These are phyloP conservation scores for Penicillium brasilianum DNA, from an alignment of 2,329 filamentous ascomycete genomes.

Conservation along the genomic window DNA sequence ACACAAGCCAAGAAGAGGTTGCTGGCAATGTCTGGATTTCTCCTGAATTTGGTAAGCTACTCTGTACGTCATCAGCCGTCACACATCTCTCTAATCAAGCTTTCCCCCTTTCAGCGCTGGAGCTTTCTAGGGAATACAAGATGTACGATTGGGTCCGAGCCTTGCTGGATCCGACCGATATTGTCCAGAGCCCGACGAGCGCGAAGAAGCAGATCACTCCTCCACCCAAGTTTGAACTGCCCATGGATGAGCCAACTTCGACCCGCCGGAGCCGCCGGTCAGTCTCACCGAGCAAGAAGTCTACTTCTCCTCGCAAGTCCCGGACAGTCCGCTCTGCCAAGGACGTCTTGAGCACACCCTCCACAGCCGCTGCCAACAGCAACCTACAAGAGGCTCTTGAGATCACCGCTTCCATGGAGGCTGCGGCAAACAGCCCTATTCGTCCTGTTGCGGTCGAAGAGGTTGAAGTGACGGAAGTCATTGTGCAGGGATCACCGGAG, in stretches of 20 bases:
- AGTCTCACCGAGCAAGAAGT: constrained; percentile 59
- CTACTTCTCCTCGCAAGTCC: constrained; percentile 59
- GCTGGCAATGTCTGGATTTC: constrained; percentile 97
- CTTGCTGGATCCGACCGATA: constrained; percentile 86
- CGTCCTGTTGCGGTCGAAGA: constrained; percentile 16
- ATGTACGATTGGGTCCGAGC: constrained; percentile 88
- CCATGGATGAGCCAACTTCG: constrained; percentile 49
- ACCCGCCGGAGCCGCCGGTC: constrained; percentile 63
- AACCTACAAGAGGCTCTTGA: constrained; percentile 56
- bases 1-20: constrained; percentile 87
- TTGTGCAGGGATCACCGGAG: constrained; percentile 24
- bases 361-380: constrained; percentile 55
- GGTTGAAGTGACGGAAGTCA: constrained; percentile 35
- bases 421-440: constrained; percentile 29
- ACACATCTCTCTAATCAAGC: not conserved
- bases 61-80: constrained; percentile 4
- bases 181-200: constrained; percentile 68
- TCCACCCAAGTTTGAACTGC: constrained; percentile 77
- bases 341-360: constrained; percentile 53
- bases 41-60: constrained; percentile 66
- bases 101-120: constrained; percentile 62
- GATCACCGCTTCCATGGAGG: constrained; percentile 44
- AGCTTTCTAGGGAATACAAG: constrained; percentile 83
- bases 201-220: constrained; percentile 77
- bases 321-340: constrained; percentile 56